Evolutionary conservation across 1,139 yeast species (phyloP).

Genomic region (Blastobotrys elegans): DNA sequence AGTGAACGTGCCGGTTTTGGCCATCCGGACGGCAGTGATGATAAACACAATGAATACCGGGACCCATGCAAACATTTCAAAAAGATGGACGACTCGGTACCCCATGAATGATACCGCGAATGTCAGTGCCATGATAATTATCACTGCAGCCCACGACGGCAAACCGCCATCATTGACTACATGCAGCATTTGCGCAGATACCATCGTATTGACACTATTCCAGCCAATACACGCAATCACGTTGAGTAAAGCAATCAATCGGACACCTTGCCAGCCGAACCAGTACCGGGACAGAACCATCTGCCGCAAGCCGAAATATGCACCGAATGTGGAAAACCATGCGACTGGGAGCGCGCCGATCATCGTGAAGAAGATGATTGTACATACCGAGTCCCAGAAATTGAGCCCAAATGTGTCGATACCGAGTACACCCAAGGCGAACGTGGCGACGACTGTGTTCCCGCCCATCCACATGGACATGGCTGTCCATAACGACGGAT

Average conservation of each 20-base stretch:
- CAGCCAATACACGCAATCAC: conserved; percentile 89
- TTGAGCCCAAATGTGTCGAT: conserved; percentile 45
- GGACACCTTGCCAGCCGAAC: conserved; percentile 68
- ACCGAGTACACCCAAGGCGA: conserved; percentile 78
- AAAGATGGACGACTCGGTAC: conserved; percentile 71
- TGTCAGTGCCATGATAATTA: conserved; percentile 65
- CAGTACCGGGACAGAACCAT: conserved; percentile 76
- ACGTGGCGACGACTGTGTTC: conserved; percentile 81
- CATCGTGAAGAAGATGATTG: conserved; percentile 65
- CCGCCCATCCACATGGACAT: conserved; percentile 94
- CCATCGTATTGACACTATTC: conserved; percentile 92
- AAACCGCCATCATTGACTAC: conserved; percentile 61
- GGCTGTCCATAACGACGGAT: conserved; percentile 58
- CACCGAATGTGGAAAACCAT: conserved; percentile 77
- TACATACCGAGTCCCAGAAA: conserved; percentile 61
- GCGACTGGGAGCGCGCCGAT: conserved; percentile 79
- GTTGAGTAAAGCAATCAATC: conserved; percentile 74
- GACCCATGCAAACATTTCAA: conserved; percentile 86
- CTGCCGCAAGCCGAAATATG: conserved; percentile 81
- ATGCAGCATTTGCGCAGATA: conserved; percentile 78
- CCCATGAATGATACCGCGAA: conserved; percentile 81
- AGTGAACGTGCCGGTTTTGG: conserved; percentile 57
- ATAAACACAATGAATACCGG: conserved; percentile 71
- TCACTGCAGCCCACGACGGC: conserved; percentile 91
- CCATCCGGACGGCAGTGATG: conserved; percentile 72